Evolutionary conservation across 805 yeast species (phyloP), one percentile per base, ranked within the genome.

Genomic region (Saturnispora hagleri): DNA sequence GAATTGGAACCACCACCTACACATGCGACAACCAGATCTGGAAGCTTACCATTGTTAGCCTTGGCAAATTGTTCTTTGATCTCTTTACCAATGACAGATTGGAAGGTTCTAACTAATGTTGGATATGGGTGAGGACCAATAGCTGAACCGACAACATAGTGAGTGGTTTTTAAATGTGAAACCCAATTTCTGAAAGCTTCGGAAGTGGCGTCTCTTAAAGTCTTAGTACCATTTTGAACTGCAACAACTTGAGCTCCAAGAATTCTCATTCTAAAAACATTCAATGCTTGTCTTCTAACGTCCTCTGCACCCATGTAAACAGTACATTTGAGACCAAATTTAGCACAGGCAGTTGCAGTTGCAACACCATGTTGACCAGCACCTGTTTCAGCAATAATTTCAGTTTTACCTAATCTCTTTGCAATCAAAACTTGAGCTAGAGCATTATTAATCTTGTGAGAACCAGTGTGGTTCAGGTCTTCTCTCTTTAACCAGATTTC

Each of bases 91-190:
- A 93, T 93, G 34, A 93, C 95, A 66, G 90, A 81, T 76, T 93
- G 99, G 89, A 93, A 90, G 17, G 99, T 91, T 73, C 98, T 85
- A 34, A 93, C 99, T 68, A 93, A 77, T 18, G 96, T 89, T 56
- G 99, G 99, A 74, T 89, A 93, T 47, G 99, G 99, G 69, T 93
- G 98, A 40, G 99, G 99, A 38, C 99, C 99, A 65, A 93, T 91
- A 44, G 98, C 99, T 2, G 97, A 89, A 49, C 99, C 99, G 49
- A 93, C 96, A 57, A 91, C 85, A 67, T 91, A 93, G 70, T 93
- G 97, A 7, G 99, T 93, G 38, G 86, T 73, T 58, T 81, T 74
- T 57, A 93, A 74, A 61, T 90, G 78, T 3, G 96, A 81, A 46
- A 91, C 97, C 99, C 99, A 93, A 69, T 69, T 80, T 67, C 99